Conservation (phyloP, 495 filamentous ascomycete genomes). For the Parathielavia appendiculata region DNA sequence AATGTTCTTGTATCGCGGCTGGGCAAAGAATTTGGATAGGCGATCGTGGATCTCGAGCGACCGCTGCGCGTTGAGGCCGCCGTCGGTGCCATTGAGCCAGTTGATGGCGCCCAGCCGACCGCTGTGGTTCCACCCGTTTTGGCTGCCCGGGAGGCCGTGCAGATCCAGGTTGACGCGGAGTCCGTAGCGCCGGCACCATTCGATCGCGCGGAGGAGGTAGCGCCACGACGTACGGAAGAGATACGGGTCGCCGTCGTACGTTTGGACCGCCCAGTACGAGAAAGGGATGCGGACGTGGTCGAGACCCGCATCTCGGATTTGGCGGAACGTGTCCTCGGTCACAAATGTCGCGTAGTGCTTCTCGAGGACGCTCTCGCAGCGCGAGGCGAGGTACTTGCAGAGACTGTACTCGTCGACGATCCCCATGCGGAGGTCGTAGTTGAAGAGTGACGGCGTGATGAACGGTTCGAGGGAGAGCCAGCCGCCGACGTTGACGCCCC, state of each 20-base stretch:
- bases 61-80: conserved; percentile 60
- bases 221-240: conserved; percentile 84
- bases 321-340: conserved; percentile 71
- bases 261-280: conserved; percentile 90
- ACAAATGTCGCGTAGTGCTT: conserved; percentile 88
- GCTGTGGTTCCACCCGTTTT: conserved; percentile 90
- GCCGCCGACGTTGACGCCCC: conserved; percentile 89
- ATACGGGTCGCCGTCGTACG: conserved; percentile 83
- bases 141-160: conserved; percentile 77
- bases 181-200: conserved; percentile 90
- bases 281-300: conserved; percentile 95
- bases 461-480: conserved; percentile 95
- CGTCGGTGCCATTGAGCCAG: conserved; percentile 74
- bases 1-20: conserved; percentile 78
- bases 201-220: conserved; percentile 87
- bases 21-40: conserved; percentile 77
- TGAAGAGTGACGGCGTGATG: conserved; percentile 88
- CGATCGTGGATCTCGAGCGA: conserved; percentile 79
- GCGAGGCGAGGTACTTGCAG: conserved; percentile 59
- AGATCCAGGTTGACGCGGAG: conserved; percentile 91
- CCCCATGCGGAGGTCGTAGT: conserved; percentile 56
- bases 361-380: conserved; percentile 62
- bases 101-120: conserved; percentile 64
- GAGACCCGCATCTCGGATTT: conserved; percentile 82
- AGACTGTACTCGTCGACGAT: conserved; percentile 90